phyloP scores from a whole-genome alignment of 1,139 yeast species.

The Arxiozyma slooffiae region DNA sequence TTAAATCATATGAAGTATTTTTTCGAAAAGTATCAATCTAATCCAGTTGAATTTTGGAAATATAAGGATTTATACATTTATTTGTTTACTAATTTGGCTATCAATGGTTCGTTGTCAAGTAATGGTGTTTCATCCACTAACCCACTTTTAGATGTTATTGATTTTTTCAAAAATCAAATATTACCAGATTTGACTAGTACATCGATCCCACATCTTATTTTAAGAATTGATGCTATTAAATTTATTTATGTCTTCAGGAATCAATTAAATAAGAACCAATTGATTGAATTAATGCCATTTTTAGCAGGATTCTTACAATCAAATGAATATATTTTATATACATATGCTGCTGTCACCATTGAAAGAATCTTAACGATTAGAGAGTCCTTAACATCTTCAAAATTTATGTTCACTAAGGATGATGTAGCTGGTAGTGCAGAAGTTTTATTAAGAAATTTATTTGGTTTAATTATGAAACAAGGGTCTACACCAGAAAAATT shows the following conservation, averaged over 20 bases:
- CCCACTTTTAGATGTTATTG: constrained; percentile 72
- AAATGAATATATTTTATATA: constrained; percentile 71
- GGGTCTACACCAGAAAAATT: constrained; percentile 72
- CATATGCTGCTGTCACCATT: constrained; percentile 87
- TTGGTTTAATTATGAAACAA: constrained; percentile 52
- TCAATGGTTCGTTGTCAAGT: constrained; percentile 77
- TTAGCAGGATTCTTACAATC: constrained; percentile 56
- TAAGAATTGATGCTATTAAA: constrained; percentile 87
- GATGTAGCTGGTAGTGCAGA: constrained; percentile 56
- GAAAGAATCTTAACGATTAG: constrained; percentile 81
- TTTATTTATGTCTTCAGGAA: constrained; percentile 85
- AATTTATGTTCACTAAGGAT: constrained; percentile 53
- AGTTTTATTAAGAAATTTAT: constrained; percentile 52
- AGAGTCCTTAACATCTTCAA: constrained; percentile 39
- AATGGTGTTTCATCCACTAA: constrained; percentile 87
- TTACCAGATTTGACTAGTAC: constrained; percentile 62
- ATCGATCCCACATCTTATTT: constrained; percentile 50
- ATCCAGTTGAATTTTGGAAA: constrained; percentile 52
- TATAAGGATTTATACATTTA: constrained; percentile 81
- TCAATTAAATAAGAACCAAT: constrained; percentile 79
- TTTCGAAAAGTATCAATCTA: constrained; percentile 40
- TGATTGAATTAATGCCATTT: constrained; percentile 71
- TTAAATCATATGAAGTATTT: constrained; percentile 68
- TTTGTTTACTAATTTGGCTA: constrained; percentile 79
- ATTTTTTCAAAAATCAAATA: constrained; percentile 70